A percentile compares a stretch with the other conserved stretches of the same genome.
phyloP scores from a whole-genome alignment of 805 yeast species.

The Yarrowia sp. region DNA sequence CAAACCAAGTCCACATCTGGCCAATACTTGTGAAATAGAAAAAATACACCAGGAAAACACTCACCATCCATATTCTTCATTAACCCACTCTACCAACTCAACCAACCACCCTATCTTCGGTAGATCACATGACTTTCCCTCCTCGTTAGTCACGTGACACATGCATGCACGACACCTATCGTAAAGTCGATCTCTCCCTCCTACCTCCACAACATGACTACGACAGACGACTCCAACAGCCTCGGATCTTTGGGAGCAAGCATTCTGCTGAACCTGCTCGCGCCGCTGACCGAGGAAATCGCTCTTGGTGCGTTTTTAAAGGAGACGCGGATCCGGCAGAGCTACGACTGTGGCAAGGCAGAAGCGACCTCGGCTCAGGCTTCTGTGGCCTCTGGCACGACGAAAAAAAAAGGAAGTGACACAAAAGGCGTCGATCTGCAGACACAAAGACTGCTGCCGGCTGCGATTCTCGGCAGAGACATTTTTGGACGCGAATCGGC shows the following conservation, averaged over 20 bases:
- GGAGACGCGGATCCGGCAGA: slow-evolving; percentile 38
- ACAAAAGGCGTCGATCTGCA: slow-evolving; percentile 28
- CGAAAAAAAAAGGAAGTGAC: slow-evolving; percentile 30
- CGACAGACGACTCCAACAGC: too few species aligned
- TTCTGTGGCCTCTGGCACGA: neutral
- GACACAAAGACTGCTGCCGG: slow-evolving; percentile 30
- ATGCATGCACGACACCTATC: too few species aligned
- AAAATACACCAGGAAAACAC: too few species aligned
- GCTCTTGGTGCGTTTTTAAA: slow-evolving; percentile 38
- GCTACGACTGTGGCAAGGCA: slow-evolving; percentile 37
- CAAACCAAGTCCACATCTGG: too few species aligned
- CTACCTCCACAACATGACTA: neutral
- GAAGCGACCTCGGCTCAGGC: slow-evolving; percentile 30
- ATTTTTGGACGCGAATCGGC: slow-evolving; percentile 44
- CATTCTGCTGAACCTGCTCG: slow-evolving; percentile 37
- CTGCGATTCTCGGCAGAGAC: slow-evolving; percentile 41
- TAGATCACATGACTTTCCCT: too few species aligned
- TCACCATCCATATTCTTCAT: too few species aligned
- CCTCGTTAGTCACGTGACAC: neutral
- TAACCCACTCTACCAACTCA: too few species aligned
- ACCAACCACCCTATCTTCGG: too few species aligned
- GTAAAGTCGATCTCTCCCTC: neutral
- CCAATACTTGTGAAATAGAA: too few species aligned
- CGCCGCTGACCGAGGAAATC: slow-evolving; percentile 39
- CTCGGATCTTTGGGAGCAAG: slow-evolving; percentile 28